These are phyloP conservation scores for Striga hermonthica DNA, from an alignment of 305 asterid species.

Conservation along the genomic window DNA sequence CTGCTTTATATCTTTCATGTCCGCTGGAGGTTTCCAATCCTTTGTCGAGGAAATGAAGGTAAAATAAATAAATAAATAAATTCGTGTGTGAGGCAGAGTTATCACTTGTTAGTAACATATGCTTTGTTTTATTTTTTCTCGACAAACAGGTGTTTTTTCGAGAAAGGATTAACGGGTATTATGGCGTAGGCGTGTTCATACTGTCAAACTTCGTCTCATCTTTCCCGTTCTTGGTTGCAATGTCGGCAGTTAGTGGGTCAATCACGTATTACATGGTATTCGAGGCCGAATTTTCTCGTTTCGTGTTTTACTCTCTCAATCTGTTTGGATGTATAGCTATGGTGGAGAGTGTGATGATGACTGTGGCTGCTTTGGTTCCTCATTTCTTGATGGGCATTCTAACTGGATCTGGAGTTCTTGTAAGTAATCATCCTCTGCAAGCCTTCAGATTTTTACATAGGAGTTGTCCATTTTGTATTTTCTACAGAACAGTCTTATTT, in stretches of 20 bases:
- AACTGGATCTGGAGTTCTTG: constrained; percentile 85
- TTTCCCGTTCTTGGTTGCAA: constrained; percentile 66
- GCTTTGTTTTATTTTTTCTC: neutral
- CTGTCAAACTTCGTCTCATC: constrained; percentile 74
- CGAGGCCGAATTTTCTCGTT: constrained; percentile 51
- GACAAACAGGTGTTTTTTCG: constrained; percentile 55
- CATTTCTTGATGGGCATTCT: constrained; percentile 90
- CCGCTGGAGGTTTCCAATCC: constrained; percentile 94
- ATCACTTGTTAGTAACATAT: no score
- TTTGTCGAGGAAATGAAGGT: constrained; percentile 97
- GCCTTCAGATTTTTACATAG: no score
- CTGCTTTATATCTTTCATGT: constrained; percentile 94
- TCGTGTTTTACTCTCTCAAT: constrained; percentile 60
- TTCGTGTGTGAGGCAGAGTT: no score
- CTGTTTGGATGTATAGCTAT: constrained; percentile 72
- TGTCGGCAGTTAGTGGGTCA: constrained; percentile 54
- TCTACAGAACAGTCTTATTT: neutral
- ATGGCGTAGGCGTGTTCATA: constrained; percentile 70
- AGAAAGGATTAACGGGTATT: constrained; percentile 80
- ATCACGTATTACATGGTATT: constrained; percentile 73
- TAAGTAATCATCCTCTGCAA: no score
- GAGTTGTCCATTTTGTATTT: no score
- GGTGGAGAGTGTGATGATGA: constrained; percentile 94
- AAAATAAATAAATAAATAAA: neutral
- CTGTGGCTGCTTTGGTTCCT: constrained; percentile 79